phyloP scores from a whole-genome alignment of 768 basidiomycete genomes.

The Rhizopogon roseolus region DNA sequence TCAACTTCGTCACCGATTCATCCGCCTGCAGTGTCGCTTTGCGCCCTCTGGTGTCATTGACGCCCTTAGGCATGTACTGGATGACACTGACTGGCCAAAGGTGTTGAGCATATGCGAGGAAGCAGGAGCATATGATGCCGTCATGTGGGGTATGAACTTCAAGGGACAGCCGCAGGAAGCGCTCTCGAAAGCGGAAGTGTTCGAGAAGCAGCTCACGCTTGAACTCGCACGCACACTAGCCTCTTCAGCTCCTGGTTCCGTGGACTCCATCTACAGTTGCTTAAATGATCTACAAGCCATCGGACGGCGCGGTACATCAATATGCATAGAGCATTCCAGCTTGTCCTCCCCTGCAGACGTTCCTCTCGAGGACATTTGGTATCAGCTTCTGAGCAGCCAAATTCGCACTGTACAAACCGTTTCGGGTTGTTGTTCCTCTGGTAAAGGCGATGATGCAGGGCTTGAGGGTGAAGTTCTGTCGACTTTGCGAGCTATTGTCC shows the following conservation, averaged over 20 bases:
- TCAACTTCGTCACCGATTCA: constrained; percentile 53
- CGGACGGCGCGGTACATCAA: constrained; percentile 52
- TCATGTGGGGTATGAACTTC: constrained; percentile 75
- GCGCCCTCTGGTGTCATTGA: constrained; percentile 60
- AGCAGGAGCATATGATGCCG: constrained; percentile 63
- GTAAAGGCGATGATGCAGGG: constrained; percentile 11
- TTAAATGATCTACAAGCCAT: constrained; percentile 54
- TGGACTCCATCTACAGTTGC: constrained; percentile 25
- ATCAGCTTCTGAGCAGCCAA: constrained; percentile 76
- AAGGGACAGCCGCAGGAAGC: constrained; percentile 61
- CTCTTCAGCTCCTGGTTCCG: constrained; percentile 7
- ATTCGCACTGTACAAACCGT: constrained; percentile 74
- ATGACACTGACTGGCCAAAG: constrained; percentile 50
- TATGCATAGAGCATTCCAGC: constrained; percentile 69
- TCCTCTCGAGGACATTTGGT: constrained; percentile 84
- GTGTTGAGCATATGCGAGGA: constrained; percentile 64
- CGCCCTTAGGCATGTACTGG: constrained; percentile 48
- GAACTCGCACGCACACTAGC: constrained; percentile 37
- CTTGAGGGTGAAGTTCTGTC: constrained; percentile 36
- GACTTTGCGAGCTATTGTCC: constrained; percentile 68
- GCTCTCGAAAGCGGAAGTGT: constrained; percentile 58
- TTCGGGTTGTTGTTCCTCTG: constrained; percentile 36
- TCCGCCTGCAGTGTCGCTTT: constrained; percentile 70
- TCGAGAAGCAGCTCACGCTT: constrained; percentile 47
- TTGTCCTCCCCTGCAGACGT: constrained; percentile 33